These are phyloP conservation scores for Podospora didyma DNA, from an alignment of 495 filamentous ascomycete species.

Conservation along the genomic window DNA sequence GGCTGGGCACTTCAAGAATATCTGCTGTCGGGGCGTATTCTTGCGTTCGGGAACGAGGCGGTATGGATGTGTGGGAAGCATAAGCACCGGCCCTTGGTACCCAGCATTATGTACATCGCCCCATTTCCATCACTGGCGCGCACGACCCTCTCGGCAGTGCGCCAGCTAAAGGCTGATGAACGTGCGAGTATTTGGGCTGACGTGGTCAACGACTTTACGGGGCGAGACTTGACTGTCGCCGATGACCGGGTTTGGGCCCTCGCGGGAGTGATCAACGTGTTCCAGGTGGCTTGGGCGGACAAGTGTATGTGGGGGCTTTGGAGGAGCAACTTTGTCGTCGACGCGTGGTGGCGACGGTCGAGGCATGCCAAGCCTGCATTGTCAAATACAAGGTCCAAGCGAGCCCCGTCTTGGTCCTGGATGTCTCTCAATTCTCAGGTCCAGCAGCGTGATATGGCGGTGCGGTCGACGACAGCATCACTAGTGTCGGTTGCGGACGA, in stretches of 20 bases:
- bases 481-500: neutral
- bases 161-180: neutral
- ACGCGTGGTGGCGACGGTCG: neutral
- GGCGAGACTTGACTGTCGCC: neutral
- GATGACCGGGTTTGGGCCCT: neutral
- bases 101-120: neutral
- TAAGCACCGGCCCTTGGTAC: neutral
- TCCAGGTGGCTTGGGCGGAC: neutral
- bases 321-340: neutral
- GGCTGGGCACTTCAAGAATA: neutral
- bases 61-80: neutral
- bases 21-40: neutral
- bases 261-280: neutral
- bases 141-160: neutral
- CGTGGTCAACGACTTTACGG: neutral
- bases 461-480: neutral
- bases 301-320: neutral
- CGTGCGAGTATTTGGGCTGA: neutral
- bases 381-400: neutral
- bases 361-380: neutral
- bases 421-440: neutral
- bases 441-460: neutral
- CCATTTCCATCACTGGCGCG: neutral
- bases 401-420: neutral
- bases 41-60: neutral